Evolutionary conservation across 2,329 filamentous ascomycete genomes (phyloP).

Genomic region (Fusarium nygamai): DNA sequence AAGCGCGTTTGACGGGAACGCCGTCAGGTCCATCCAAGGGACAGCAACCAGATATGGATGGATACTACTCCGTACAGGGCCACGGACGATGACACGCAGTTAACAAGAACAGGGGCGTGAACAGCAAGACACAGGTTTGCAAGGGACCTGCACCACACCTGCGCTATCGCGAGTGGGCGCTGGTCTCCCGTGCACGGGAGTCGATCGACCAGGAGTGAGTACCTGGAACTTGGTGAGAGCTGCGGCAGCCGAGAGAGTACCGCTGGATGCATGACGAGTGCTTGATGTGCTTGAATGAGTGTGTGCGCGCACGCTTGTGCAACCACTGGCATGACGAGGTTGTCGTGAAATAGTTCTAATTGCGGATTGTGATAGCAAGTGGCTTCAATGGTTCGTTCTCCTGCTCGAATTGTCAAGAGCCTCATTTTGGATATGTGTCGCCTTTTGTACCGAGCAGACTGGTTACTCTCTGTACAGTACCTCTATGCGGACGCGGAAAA

Average conservation of each 20-base stretch:
- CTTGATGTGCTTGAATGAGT: not conserved
- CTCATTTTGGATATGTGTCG: not conserved
- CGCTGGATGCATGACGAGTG: conserved; percentile 29
- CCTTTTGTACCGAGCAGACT: not conserved
- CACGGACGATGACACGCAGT: conserved; percentile 39
- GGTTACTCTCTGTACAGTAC: not conserved
- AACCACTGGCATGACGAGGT: conserved; percentile 7
- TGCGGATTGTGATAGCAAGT: not conserved
- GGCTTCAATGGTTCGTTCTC: conserved; percentile 17
- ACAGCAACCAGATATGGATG: conserved; percentile 17
- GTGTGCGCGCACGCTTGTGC: not conserved
- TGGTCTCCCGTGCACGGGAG: conserved; percentile 29
- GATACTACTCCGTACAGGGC: conserved; percentile 26
- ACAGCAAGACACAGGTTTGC: conserved; percentile 15
- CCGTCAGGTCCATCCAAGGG: conserved; percentile 18
- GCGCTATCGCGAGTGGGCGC: conserved; percentile 2
- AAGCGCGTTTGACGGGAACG: conserved; percentile 27
- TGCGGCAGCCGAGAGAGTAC: conserved; percentile 33
- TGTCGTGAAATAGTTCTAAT: conserved; percentile 9
- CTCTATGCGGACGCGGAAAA: not conserved
- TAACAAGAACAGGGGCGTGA: conserved; percentile 20
- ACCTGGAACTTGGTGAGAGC: conserved; percentile 21
- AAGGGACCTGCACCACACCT: conserved; percentile 16
- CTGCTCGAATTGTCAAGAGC: not conserved
- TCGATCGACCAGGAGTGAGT: conserved; percentile 23